Percentiles rank a stretch among this genome's conserved stretches.
Evolutionary conservation across 148 eudicot species (phyloP).

Genomic region (Amaranthus palmeri): DNA sequence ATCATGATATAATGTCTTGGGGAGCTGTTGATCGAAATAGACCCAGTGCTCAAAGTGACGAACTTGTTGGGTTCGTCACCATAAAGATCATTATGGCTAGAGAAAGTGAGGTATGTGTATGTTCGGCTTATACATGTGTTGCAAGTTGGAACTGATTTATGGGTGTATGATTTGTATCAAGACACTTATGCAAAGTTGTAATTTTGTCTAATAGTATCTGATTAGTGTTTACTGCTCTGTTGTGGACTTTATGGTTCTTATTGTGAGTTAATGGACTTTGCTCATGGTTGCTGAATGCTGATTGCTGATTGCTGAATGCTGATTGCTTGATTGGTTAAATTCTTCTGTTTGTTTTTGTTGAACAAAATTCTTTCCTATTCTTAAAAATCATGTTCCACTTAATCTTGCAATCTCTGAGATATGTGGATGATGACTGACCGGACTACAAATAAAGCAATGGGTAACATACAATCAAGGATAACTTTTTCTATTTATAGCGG

Average conservation of each 20-base stretch:
- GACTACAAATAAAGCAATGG: not conserved
- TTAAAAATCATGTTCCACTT: not conserved
- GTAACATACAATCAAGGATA: not conserved
- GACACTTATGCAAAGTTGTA: not conserved
- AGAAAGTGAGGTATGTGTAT: slow-evolving; percentile 89
- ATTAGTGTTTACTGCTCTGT: not conserved
- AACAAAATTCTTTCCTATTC: not conserved
- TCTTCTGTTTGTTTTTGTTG: not conserved
- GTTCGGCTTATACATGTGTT: slow-evolving; percentile 10
- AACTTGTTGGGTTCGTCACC: slow-evolving; percentile 93
- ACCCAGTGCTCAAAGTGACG: slow-evolving; percentile 55
- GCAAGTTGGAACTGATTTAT: not conserved
- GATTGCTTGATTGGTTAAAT: too few relatives aligned
- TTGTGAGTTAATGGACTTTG: not conserved
- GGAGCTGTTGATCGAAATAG: slow-evolving; percentile 93
- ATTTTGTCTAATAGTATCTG: not conserved
- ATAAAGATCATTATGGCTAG: slow-evolving; percentile 58
- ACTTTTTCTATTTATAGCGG: too few relatives aligned
- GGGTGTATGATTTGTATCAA: not conserved
- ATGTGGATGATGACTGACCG: not conserved
- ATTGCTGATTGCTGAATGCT: not conserved
- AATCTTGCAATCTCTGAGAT: not conserved
- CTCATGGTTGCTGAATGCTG: not conserved
- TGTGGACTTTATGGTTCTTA: too few relatives aligned
- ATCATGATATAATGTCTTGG: slow-evolving; percentile 77